These are phyloP conservation scores for Triticum urartu DNA, from an alignment of 176 grass and related monocot genomes.

Conservation along the genomic window DNA sequence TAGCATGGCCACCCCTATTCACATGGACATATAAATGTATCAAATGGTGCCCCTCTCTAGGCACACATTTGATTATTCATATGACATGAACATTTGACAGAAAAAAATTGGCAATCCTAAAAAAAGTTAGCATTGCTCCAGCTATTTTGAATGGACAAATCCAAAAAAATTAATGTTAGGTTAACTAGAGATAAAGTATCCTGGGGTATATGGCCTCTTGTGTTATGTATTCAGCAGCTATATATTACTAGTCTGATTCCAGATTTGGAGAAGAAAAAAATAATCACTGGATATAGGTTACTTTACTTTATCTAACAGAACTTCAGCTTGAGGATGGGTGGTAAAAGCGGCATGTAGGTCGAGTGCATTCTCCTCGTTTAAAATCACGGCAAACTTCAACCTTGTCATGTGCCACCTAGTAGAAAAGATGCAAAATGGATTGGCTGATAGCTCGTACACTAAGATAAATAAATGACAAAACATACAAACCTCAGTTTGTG, in stretches of 20 bases:
- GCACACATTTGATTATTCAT: background rate
- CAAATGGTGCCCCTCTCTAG: constrained; percentile 14
- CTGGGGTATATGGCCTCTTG: background rate
- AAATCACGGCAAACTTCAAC: constrained; percentile 81
- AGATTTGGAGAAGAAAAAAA: background rate
- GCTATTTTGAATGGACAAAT: constrained; percentile 19
- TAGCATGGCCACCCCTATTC: background rate
- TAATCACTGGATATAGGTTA: constrained; percentile 25
- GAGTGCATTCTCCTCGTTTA: constrained; percentile 53
- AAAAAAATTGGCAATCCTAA: background rate
- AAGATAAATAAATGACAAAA: background rate
- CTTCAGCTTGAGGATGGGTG: constrained; percentile 50
- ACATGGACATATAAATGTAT: background rate
- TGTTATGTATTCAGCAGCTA: constrained; percentile 9
- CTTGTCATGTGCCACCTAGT: constrained; percentile 38
- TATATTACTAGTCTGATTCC: constrained; percentile 3
- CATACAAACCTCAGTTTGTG: constrained; percentile 39
- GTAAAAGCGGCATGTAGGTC: constrained; percentile 59
- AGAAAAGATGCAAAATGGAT: background rate
- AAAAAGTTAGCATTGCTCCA: background rate
- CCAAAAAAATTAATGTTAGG: constrained; percentile 12
- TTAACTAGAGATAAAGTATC: background rate
- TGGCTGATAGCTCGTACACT: constrained; percentile 2
- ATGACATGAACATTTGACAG: background rate
- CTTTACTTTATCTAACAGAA: constrained; percentile 57